These are phyloP conservation scores for Erigeron philadelphicus DNA, from an alignment of 140 eudicot genomes.

Conservation along the genomic window DNA sequence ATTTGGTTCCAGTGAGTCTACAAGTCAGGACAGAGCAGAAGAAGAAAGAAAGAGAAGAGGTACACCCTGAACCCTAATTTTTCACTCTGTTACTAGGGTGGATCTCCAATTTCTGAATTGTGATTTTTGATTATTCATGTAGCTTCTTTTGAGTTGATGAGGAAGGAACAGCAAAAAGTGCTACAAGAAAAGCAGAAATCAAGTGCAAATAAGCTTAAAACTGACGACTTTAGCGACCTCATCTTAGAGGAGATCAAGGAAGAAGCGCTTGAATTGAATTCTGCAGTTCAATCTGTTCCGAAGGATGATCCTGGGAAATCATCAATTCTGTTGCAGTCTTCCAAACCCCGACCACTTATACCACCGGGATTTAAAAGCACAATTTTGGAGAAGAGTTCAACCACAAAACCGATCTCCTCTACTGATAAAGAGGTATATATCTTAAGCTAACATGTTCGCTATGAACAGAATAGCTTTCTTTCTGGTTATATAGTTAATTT, in stretches of 20 bases:
- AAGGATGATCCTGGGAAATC: constrained; percentile 48
- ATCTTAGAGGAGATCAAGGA: constrained; percentile 51
- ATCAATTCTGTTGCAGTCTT: constrained; percentile 41
- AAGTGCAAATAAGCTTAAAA: constrained; percentile 42
- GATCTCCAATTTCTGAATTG: constrained; percentile 21
- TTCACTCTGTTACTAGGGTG: constrained; percentile 6
- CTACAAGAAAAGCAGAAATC: constrained; percentile 81
- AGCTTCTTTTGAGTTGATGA: constrained; percentile 92
- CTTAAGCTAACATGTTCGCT: constrained; percentile 5
- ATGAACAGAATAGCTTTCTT: constrained; percentile 20
- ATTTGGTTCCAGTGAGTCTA: constrained; percentile 73
- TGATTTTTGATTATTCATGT: constrained; percentile 12
- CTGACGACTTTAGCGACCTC: constrained; percentile 37
- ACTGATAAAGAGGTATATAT: constrained; percentile 45
- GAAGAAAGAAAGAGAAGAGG: constrained; percentile 95
- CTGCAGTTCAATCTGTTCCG: constrained; percentile 32
- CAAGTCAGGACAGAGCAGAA: constrained; percentile 90
- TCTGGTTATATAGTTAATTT: background rate
- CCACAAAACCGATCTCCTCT: constrained; percentile 37
- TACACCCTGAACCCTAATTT: constrained; percentile 24
- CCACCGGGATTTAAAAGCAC: constrained; percentile 87
- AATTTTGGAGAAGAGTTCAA: constrained; percentile 52
- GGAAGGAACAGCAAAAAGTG: constrained; percentile 91
- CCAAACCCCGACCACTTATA: constrained; percentile 72
- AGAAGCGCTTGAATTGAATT: constrained; percentile 38